phyloP scores from a whole-genome alignment of 1,284 basidiomycete species.

The Bjerkandera adusta region DNA sequence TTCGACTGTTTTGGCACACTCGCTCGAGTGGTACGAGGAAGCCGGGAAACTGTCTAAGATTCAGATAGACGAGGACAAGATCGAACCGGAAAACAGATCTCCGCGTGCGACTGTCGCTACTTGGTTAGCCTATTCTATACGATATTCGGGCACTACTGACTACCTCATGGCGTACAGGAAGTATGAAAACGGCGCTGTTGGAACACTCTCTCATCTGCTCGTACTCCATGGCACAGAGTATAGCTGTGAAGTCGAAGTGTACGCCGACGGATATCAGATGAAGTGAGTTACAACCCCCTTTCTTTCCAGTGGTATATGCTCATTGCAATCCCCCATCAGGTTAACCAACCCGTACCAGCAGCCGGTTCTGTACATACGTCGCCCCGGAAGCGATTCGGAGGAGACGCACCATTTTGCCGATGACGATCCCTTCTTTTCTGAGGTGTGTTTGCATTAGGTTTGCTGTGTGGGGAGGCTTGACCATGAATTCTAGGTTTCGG shows the following conservation, averaged over 20 bases:
- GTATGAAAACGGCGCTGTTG: slow-evolving; percentile 90
- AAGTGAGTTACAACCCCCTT: slow-evolving; percentile 48
- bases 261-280: slow-evolving; percentile 84
- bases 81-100: slow-evolving; percentile 76
- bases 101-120: slow-evolving; percentile 79
- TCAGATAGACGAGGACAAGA: slow-evolving; percentile 76
- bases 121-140: slow-evolving; percentile 44
- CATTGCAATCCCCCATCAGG: slow-evolving; percentile 40
- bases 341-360: slow-evolving; percentile 87
- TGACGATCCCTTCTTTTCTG: slow-evolving; percentile 92
- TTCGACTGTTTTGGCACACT: slow-evolving; percentile 79
- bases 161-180: slow-evolving; percentile 56
- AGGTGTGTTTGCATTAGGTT: slow-evolving; percentile 31
- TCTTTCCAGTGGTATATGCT: neutral
- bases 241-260: slow-evolving; percentile 90
- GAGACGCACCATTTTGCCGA: slow-evolving; percentile 75
- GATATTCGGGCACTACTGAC: neutral
- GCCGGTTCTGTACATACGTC: slow-evolving; percentile 83
- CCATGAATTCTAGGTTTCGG: slow-evolving; percentile 54
- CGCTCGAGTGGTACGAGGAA: slow-evolving; percentile 88
- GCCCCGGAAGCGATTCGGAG: slow-evolving; percentile 83
- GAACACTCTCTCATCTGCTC: slow-evolving; percentile 86
- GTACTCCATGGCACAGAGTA: slow-evolving; percentile 90
- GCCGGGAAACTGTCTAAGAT: slow-evolving; percentile 86
- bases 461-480: neutral